A percentile compares a stretch with the other conserved stretches of the same genome.
Evolutionary conservation across 2,329 filamentous ascomycete species (phyloP).

Genomic region (Aspergillus melleus): DNA sequence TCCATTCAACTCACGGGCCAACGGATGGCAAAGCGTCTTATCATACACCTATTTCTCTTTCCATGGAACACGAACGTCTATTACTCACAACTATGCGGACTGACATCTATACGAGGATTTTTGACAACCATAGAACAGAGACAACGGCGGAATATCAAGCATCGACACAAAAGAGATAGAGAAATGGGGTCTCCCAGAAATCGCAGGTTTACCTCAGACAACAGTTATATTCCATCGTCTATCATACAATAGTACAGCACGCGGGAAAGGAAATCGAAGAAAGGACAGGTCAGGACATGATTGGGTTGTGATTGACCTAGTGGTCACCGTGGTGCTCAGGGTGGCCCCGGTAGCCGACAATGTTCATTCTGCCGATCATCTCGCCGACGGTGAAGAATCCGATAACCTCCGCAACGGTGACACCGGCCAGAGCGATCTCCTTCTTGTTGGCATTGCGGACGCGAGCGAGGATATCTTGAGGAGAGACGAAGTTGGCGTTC

Average conservation of each 20-base stretch:
- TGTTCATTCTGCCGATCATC: conserved; percentile 93
- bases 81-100: neutral
- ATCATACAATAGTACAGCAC: conserved; percentile 47
- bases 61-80: neutral
- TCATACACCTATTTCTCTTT: neutral
- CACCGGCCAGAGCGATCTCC: conserved; percentile 71
- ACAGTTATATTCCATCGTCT: conserved; percentile 49
- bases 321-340: conserved; percentile 48
- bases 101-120: conserved; percentile 7
- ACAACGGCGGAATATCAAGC: conserved; percentile 3
- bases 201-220: conserved; percentile 36
- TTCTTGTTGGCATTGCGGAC: conserved; percentile 69
- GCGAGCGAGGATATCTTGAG: conserved; percentile 55
- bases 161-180: conserved; percentile 14
- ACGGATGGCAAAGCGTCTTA: neutral
- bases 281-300: conserved; percentile 27
- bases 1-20: too few relatives aligned
- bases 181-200: conserved; percentile 8
- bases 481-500: conserved; percentile 56
- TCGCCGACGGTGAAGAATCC: conserved; percentile 98
- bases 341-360: conserved; percentile 86
- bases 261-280: conserved; percentile 35
- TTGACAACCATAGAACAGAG: neutral
- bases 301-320: conserved; percentile 28
- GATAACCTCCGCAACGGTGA: conserved; percentile 80